A percentile compares a stretch with the other conserved stretches of the same genome.
Evolutionary conservation across 345 rosid genomes (phyloP).

Genomic region (Microcos paniculata): DNA sequence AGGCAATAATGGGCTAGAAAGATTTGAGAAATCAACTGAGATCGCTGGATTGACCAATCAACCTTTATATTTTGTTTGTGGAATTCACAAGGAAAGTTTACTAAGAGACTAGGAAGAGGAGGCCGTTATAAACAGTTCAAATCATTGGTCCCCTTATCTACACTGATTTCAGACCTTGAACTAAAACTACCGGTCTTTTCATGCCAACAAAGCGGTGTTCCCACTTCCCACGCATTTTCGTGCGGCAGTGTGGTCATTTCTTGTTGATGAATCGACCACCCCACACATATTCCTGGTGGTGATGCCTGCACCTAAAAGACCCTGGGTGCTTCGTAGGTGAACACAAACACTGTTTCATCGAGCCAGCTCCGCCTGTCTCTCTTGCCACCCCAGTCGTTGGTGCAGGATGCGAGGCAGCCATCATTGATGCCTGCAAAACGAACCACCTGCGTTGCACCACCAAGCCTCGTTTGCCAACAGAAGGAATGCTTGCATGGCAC

Average conservation of each 20-base stretch:
- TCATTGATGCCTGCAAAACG: slow-evolving; percentile 9
- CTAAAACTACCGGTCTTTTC: background rate
- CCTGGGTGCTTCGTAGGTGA: slow-evolving; percentile 79
- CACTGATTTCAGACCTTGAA: background rate
- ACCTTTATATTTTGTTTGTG: background rate
- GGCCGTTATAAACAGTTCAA: background rate
- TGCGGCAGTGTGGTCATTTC: background rate
- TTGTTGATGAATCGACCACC: slow-evolving; percentile 10
- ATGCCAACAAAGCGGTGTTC: background rate
- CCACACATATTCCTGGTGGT: slow-evolving; percentile 58
- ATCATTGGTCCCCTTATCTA: background rate
- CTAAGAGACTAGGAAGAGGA: background rate
- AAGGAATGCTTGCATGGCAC: slow-evolving; percentile 24
- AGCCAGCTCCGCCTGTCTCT: slow-evolving; percentile 25
- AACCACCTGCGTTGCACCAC: slow-evolving; percentile 14
- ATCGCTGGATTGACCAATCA: background rate
- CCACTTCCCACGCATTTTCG: background rate
- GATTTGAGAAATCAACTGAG: background rate
- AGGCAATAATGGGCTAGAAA: background rate
- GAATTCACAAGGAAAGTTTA: background rate
- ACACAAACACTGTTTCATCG: slow-evolving; percentile 52
- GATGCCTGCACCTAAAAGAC: slow-evolving; percentile 78
- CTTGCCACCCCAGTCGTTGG: slow-evolving; percentile 19
- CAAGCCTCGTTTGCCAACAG: slow-evolving; percentile 6
- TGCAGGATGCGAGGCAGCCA: background rate